These are phyloP conservation scores for Coniella vitis DNA, from an alignment of 2,329 filamentous ascomycete genomes.

Conservation along the genomic window DNA sequence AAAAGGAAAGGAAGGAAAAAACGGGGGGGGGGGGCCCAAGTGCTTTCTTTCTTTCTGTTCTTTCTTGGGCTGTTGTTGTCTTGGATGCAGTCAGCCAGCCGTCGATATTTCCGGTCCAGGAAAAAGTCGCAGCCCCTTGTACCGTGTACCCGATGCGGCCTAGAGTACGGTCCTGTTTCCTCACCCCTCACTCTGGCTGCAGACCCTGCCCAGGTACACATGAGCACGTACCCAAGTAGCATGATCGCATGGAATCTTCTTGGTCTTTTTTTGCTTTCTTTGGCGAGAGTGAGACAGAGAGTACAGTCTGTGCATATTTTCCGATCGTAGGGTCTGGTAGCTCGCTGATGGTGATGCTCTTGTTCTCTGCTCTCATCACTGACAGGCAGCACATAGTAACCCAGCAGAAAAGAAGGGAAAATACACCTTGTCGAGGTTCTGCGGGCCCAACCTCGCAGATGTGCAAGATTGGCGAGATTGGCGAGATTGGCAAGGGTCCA, in stretches of 20 bases:
- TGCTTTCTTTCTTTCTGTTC: too few relatives aligned
- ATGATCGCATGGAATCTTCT: not conserved
- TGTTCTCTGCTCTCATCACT: too few relatives aligned
- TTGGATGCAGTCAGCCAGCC: too few relatives aligned
- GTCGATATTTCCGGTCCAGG: not conserved
- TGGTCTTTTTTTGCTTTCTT: too few relatives aligned
- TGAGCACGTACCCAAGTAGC: not conserved
- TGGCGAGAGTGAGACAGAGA: not conserved
- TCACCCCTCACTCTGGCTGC: too few relatives aligned
- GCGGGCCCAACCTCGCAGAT: conserved; percentile 11
- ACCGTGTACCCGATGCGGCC: not conserved
- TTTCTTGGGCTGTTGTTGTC: too few relatives aligned
- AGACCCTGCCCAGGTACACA: conserved; percentile 2
- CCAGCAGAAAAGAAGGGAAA: conserved; percentile 6
- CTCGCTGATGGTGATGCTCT: too few relatives aligned
- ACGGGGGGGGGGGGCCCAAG: too few relatives aligned
- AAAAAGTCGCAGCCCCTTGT: not conserved
- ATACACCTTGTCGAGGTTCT: conserved; percentile 3
- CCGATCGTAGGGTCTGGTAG: not conserved
- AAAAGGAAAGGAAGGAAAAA: too few relatives aligned
- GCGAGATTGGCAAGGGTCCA: conserved; percentile 8
- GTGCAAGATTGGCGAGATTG: conserved; percentile 8
- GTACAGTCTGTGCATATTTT: not conserved
- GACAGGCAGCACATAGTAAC: too few relatives aligned
- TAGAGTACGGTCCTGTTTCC: too few relatives aligned